Evolutionary conservation across 192 early-diverging fungal genomes (phyloP).

Genomic region (Entophlyctis luteolus): DNA sequence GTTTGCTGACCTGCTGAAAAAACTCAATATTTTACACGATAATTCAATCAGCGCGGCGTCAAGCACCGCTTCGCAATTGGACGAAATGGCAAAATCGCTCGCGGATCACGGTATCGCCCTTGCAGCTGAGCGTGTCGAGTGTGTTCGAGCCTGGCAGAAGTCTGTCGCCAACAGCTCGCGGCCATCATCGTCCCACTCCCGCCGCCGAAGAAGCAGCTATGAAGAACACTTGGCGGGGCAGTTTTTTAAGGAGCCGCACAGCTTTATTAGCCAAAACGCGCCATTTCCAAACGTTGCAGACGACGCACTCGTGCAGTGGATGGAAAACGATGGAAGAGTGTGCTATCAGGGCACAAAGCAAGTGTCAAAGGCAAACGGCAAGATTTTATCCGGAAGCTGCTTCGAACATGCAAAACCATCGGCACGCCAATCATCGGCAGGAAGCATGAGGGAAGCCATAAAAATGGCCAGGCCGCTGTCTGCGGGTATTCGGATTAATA

Average conservation of each 20-base stretch:
- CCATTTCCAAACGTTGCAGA: neutral
- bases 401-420: neutral
- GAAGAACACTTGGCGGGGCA: constrained; percentile 43
- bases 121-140: constrained; percentile 1
- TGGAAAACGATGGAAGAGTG: neutral
- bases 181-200: neutral
- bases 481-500: neutral
- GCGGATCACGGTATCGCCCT: constrained; percentile 10
- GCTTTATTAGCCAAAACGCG: neutral
- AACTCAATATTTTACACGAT: constrained; percentile 33
- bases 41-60: too few relatives aligned
- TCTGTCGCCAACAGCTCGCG: neutral
- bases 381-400: too few relatives aligned
- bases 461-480: constrained; percentile 9
- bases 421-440: neutral
- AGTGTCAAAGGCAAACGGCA: neutral
- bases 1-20: constrained; percentile 30
- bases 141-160: constrained; percentile 13
- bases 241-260: constrained; percentile 39
- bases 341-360: neutral
- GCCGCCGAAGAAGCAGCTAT: constrained; percentile 37
- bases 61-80: neutral
- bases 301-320: neutral
- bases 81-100: constrained; percentile 9
- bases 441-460: neutral